Base-by-base conservation (phyloP, 2,329 filamentous ascomycete species). In the Aureobasidium lini region DNA sequence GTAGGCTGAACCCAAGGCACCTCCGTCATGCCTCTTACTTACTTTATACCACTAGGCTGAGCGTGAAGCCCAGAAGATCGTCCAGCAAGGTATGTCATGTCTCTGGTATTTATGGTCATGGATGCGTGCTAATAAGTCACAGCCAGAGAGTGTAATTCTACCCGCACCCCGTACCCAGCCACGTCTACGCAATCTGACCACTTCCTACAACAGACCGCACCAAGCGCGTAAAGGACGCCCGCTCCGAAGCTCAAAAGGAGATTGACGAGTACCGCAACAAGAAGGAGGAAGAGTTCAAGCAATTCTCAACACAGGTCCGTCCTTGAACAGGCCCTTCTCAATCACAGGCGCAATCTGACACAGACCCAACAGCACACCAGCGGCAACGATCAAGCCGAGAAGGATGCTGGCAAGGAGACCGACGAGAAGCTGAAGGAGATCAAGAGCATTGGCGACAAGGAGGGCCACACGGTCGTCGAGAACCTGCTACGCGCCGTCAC, bases 1-100 rank as follows among this genome's bases (percentile, higher is more conserved):
- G 94, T 99, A 88, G 70, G 88, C 73, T 62, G 5, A 39, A 36
- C 32, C 50, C 49, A 49, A 2, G 6, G 18, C 50, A 54, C 44
- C 39, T 16, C 61, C 50, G 18, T 36, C 34, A 28, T 62, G 40
- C 34, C 48, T n/a, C 23, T 49, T 69, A 72, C 74, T 79, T 66
- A 80, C 70, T 63, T 59, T 64, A 42, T 57, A 65, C 23, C 59
- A 66, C 67, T 23, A 97, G 93, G 92, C 94, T 69, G 94, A 99
- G 84, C 88, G 91, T 77, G 93, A 97, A 76, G 94, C 94, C 63
- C 93, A 96, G 78, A 96, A 96, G 84, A 99, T 99, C 74, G 92
- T 99, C 61, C 93, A 97, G 76, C 91, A 94, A 84, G 89, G 93
- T 95, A 75, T 62, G 79, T 73, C 39, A n/a, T 47, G 15, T 5